phyloP scores from a whole-genome alignment of 2,329 filamentous ascomycete species.

The Orbilia ellipsospora region DNA sequence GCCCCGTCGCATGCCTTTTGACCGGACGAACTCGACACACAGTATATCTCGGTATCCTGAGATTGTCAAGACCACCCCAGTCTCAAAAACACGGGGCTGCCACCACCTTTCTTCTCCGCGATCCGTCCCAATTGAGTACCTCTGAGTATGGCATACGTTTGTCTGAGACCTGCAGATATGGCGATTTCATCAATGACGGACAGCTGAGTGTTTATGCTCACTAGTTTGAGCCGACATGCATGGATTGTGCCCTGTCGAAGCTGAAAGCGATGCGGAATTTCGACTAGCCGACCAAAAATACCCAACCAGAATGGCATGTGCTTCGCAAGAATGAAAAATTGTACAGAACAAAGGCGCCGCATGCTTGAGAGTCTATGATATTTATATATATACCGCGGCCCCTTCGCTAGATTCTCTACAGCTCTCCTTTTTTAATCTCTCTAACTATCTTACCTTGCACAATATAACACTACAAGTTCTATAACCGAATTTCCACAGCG shows the following conservation, averaged over 20 bases:
- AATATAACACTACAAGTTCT: slow-evolving; percentile 3
- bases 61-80: background rate
- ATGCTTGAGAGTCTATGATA: slow-evolving; percentile 11
- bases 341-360: slow-evolving; percentile 6
- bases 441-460: no score
- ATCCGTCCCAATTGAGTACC: background rate
- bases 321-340: slow-evolving; percentile 14
- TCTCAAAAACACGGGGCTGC: background rate
- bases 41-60: slow-evolving; percentile 26
- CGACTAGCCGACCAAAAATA: slow-evolving; percentile 26
- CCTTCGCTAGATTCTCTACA: background rate
- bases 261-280: slow-evolving; percentile 47
- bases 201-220: slow-evolving; percentile 4
- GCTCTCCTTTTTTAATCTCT: background rate
- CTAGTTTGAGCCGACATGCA: slow-evolving; percentile 17
- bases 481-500: slow-evolving; percentile 20
- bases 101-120: background rate
- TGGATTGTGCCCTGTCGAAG: slow-evolving; percentile 3
- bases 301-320: slow-evolving; percentile 44
- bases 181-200: slow-evolving; percentile 10
- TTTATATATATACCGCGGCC: slow-evolving; percentile 20
- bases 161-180: slow-evolving; percentile 42
- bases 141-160: slow-evolving; percentile 6
- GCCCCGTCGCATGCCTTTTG: background rate
- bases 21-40: background rate